These are phyloP conservation scores for Volvox reticuliferus DNA, from an alignment of 139 green algal genomes.

Conservation along the genomic window DNA sequence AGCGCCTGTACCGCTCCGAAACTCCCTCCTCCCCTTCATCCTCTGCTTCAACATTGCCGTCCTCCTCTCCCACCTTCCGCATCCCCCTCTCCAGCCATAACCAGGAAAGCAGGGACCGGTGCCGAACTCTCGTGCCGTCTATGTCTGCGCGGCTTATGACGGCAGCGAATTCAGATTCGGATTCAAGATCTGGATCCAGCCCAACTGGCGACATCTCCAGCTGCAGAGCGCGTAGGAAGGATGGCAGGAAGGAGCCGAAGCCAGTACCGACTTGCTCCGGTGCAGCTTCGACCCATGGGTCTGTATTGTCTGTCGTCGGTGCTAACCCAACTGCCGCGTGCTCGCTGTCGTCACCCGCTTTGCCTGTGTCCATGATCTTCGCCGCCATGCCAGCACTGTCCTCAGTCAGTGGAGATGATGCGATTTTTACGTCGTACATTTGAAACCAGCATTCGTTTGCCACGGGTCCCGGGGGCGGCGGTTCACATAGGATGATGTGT, in stretches of 20 bases:
- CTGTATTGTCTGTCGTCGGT: not conserved
- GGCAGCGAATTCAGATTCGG: not conserved
- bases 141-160: too few relatives aligned
- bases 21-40: too few relatives aligned
- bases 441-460: constrained; percentile 39
- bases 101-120: too few relatives aligned
- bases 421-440: constrained; percentile 30
- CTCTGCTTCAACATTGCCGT: too few relatives aligned
- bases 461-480: not conserved
- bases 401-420: not conserved
- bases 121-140: too few relatives aligned
- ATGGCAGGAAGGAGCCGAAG: not conserved
- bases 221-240: not conserved
- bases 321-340: not conserved
- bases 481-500: constrained; percentile 36
- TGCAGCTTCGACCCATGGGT: not conserved
- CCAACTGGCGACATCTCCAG: not conserved
- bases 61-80: too few relatives aligned
- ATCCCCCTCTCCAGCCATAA: too few relatives aligned
- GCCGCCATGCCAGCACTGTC: not conserved
- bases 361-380: not conserved
- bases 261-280: not conserved
- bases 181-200: constrained; percentile 20
- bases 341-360: too few relatives aligned
- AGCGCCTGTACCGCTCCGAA: too few relatives aligned